phyloP scores from a whole-genome alignment of 176 grass and related monocot genomes.

The Zoysia pacifica region DNA sequence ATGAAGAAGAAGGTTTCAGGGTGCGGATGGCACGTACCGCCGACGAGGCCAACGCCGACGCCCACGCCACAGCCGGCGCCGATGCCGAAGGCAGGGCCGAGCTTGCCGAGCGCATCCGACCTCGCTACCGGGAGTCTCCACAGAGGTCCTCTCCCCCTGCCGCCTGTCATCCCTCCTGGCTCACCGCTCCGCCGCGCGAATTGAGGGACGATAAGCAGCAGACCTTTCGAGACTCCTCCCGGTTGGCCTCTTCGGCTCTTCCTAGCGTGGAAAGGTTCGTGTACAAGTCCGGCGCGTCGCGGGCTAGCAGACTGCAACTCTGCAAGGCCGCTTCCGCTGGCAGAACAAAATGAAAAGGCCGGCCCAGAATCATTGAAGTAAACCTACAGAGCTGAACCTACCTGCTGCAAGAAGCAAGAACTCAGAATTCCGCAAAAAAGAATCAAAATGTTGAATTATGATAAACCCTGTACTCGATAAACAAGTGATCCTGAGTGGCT shows the following conservation, averaged over 20 bases:
- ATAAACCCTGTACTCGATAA: neutral
- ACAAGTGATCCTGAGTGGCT: neutral
- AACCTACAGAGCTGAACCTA: no score
- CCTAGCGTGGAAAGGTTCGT: neutral
- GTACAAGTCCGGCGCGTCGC: neutral
- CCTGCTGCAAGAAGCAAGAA: neutral
- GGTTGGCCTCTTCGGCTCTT: neutral
- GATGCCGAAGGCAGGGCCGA: conserved; percentile 73
- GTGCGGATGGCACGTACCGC: conserved; percentile 53
- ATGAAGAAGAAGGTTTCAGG: neutral
- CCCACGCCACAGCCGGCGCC: conserved; percentile 87
- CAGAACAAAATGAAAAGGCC: neutral
- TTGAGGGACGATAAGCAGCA: neutral
- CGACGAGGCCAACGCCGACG: conserved; percentile 72
- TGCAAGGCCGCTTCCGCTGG: neutral
- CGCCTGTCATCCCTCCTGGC: conserved; percentile 39
- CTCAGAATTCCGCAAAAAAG: neutral
- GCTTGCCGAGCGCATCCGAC: conserved; percentile 65
- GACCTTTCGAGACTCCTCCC: conserved; percentile 7
- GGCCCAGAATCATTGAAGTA: no score
- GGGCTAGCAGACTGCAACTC: neutral
- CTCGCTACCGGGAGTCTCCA: conserved; percentile 69
- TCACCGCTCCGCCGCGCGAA: neutral
- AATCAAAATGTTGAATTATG: neutral
- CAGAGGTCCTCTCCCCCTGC: conserved; percentile 43